Conservation (phyloP, 176 grass and related monocot species). For the Aegilops tauschii region DNA sequence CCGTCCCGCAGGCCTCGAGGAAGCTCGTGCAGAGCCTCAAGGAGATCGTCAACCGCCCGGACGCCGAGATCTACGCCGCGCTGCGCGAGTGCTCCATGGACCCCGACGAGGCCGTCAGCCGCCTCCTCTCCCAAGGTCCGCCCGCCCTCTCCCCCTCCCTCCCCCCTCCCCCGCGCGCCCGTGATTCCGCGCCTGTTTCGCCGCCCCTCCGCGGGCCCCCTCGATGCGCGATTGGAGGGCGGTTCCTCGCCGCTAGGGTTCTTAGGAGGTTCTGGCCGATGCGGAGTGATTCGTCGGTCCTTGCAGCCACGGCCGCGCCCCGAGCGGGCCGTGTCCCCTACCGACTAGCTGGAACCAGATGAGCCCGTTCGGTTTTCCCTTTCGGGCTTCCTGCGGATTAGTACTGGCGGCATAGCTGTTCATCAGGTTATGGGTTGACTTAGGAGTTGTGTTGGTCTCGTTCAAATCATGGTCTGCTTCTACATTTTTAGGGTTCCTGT, state of each 20-base stretch:
- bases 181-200: slow-evolving; percentile 12
- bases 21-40: slow-evolving; percentile 93
- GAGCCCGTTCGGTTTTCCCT: not conserved
- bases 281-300: slow-evolving; percentile 24
- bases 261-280: slow-evolving; percentile 19
- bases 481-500: slow-evolving; percentile 27
- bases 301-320: not conserved
- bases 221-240: not conserved
- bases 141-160: not conserved
- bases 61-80: slow-evolving; percentile 92
- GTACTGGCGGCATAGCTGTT: not conserved
- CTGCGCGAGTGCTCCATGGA: slow-evolving; percentile 98
- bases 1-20: slow-evolving; percentile 59
- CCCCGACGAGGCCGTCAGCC: slow-evolving; percentile 88
- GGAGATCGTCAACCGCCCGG: slow-evolving; percentile 98
- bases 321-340: not conserved
- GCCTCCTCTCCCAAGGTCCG: slow-evolving; percentile 90
- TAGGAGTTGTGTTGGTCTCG: not conserved
- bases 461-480: not conserved
- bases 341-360: slow-evolving; percentile 25
- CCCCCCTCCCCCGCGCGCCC: not conserved
- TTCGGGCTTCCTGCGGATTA: not conserved
- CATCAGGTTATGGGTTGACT: not conserved
- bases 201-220: not conserved
- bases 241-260: slow-evolving; percentile 22